Evolutionary conservation across 768 basidiomycete genomes (phyloP).

Genomic region (Erythrobasidium yunnanense): DNA sequence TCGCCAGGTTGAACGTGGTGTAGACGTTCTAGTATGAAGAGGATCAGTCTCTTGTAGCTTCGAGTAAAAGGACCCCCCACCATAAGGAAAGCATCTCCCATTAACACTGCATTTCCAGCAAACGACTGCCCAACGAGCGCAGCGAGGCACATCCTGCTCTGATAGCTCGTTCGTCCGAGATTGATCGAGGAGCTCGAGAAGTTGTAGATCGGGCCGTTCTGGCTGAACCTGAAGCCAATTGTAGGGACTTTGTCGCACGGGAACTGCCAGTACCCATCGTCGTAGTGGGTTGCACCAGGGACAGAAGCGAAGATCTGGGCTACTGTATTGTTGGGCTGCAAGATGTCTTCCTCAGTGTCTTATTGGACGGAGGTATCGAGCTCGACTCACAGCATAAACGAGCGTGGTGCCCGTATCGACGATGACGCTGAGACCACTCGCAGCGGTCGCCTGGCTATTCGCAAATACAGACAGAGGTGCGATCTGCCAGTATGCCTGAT

Average conservation of each 20-base stretch:
- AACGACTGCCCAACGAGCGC: slow-evolving; percentile 8
- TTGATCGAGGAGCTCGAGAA: not conserved
- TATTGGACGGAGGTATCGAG: too few species aligned
- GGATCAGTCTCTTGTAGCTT: not conserved
- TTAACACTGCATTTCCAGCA: not conserved
- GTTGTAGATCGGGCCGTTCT: not conserved
- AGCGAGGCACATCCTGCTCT: not conserved
- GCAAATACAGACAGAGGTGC: not conserved
- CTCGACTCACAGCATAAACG: slow-evolving; percentile 20
- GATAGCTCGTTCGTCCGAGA: not conserved
- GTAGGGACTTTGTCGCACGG: slow-evolving; percentile 14
- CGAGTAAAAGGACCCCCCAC: not conserved
- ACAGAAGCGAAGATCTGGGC: slow-evolving; percentile 21
- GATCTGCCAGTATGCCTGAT: slow-evolving; percentile 11
- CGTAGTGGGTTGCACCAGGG: not conserved
- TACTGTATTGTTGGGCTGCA: slow-evolving; percentile 15
- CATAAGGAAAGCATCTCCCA: slow-evolving; percentile 21
- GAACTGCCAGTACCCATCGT: slow-evolving; percentile 14
- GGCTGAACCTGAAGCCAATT: not conserved
- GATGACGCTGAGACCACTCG: not conserved
- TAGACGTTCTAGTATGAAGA: not conserved
- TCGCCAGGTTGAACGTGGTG: slow-evolving; percentile 11
- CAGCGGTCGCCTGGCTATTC: not conserved
- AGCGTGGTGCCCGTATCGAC: slow-evolving; percentile 24
- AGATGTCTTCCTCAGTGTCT: too few species aligned